These are phyloP conservation scores for Phaffomyces antillensis DNA, from an alignment of 805 yeast genomes.

Conservation along the genomic window DNA sequence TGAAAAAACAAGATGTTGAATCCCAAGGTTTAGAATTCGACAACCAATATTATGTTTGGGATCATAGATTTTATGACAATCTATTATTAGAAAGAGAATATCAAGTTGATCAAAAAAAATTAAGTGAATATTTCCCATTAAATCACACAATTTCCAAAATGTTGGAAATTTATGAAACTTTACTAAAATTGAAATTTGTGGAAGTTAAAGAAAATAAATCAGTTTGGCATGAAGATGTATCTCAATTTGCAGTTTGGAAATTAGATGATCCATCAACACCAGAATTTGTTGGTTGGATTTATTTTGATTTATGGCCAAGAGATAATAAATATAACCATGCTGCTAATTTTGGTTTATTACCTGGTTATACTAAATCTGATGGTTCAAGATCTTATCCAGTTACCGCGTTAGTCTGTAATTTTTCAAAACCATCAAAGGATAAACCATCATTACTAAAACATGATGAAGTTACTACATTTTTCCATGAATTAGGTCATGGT, in stretches of 20 bases:
- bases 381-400: constrained; percentile 55
- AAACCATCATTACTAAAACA: constrained; percentile 76
- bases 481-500: constrained; percentile 90
- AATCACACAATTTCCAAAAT: constrained; percentile 59
- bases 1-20: constrained; percentile 49
- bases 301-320: constrained; percentile 78
- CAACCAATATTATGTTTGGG: constrained; percentile 58
- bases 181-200: constrained; percentile 63
- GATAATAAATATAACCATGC: constrained; percentile 87
- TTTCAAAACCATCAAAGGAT: constrained; percentile 61
- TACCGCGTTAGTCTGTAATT: constrained; percentile 78
- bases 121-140: constrained; percentile 75
- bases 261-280: constrained; percentile 42
- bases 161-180: constrained; percentile 62
- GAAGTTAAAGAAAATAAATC: constrained; percentile 34
- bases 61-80: constrained; percentile 59
- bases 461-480: constrained; percentile 71
- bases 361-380: constrained; percentile 46
- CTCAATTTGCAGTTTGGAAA: constrained; percentile 65
- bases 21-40: constrained; percentile 37
- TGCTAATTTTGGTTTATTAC: constrained; percentile 65
- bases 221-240: constrained; percentile 77
- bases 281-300: constrained; percentile 69
- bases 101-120: constrained; percentile 63
- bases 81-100: constrained; percentile 59